phyloP scores from a whole-genome alignment of 1,139 yeast genomes.

The Yamadazyma songkhlaensis region DNA sequence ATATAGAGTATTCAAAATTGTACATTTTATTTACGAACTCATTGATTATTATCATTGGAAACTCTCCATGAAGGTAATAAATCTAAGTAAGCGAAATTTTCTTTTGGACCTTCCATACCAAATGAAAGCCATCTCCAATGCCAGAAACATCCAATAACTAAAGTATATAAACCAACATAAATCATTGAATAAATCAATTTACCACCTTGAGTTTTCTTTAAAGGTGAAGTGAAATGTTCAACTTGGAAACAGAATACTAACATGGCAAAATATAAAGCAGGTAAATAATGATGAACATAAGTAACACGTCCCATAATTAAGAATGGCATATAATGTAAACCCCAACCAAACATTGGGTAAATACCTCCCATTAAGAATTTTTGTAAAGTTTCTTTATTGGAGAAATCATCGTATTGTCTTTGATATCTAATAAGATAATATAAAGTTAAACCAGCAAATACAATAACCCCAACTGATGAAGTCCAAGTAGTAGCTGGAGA shows the following conservation, averaged over 20 bases:
- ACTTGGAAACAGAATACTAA: conserved; percentile 73
- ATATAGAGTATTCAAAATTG: background rate
- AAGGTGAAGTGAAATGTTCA: conserved; percentile 55
- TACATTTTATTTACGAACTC: background rate
- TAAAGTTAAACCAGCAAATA: conserved; percentile 56
- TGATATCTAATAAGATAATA: conserved; percentile 84
- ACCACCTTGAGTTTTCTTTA: conserved; percentile 24
- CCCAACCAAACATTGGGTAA: conserved; percentile 95
- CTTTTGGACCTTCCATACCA: conserved; percentile 85
- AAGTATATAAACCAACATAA: conserved; percentile 47
- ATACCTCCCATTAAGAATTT: conserved; percentile 72
- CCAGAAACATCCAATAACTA: conserved; percentile 66
- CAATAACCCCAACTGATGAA: conserved; percentile 67
- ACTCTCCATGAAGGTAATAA: conserved; percentile 74
- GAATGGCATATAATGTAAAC: conserved; percentile 87
- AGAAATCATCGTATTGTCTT: conserved; percentile 79
- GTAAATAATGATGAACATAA: conserved; percentile 94
- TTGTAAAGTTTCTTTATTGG: conserved; percentile 28
- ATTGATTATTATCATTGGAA: conserved; percentile 30
- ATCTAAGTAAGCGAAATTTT: conserved; percentile 67
- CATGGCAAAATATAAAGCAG: conserved; percentile 95
- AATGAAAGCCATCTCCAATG: conserved; percentile 75
- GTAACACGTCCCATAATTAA: conserved; percentile 96
- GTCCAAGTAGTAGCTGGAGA: conserved; percentile 95
- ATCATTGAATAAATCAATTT: conserved; percentile 30